These are phyloP conservation scores for Candida mesenterica DNA, from an alignment of 1,139 yeast genomes.

Conservation along the genomic window DNA sequence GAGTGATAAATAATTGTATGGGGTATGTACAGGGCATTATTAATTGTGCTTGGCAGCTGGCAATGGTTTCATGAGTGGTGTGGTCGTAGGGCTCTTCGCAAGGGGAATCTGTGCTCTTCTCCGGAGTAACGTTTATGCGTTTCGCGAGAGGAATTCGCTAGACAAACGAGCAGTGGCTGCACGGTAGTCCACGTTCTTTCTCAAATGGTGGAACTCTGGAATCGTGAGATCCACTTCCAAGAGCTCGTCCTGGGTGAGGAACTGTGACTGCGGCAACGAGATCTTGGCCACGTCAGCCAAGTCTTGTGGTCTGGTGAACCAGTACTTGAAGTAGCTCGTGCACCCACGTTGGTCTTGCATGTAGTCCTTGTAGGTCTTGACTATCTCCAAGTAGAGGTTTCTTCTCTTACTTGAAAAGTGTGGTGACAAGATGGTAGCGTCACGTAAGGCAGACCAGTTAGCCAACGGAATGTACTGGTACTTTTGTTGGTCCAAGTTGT, in stretches of 20 bases:
- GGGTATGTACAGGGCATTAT: too few species aligned
- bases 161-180: constrained; percentile 19
- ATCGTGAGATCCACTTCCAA: constrained; percentile 19
- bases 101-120: too few species aligned
- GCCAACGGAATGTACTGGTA: constrained; percentile 71
- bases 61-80: too few species aligned
- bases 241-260: constrained; percentile 11
- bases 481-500: constrained; percentile 52
- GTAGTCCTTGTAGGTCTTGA: constrained; percentile 48
- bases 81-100: too few species aligned
- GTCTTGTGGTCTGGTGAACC: constrained; percentile 29
- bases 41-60: too few species aligned
- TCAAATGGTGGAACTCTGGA: constrained; percentile 29
- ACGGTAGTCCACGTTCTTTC: constrained; percentile 30
- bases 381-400: constrained; percentile 56
- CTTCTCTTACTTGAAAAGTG: constrained; percentile 43
- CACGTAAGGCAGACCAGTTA: constrained; percentile 85
- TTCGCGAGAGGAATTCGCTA: neutral
- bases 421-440: constrained; percentile 60
- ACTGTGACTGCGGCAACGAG: constrained; percentile 20
- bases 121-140: too few species aligned
- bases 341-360: constrained; percentile 40
- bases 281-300: constrained; percentile 21
- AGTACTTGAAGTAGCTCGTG: constrained; percentile 16
- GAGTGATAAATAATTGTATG: too few species aligned